These are phyloP conservation scores for Colletotrichum cordylinicola DNA, from an alignment of 2,329 filamentous ascomycete species.

Conservation along the genomic window DNA sequence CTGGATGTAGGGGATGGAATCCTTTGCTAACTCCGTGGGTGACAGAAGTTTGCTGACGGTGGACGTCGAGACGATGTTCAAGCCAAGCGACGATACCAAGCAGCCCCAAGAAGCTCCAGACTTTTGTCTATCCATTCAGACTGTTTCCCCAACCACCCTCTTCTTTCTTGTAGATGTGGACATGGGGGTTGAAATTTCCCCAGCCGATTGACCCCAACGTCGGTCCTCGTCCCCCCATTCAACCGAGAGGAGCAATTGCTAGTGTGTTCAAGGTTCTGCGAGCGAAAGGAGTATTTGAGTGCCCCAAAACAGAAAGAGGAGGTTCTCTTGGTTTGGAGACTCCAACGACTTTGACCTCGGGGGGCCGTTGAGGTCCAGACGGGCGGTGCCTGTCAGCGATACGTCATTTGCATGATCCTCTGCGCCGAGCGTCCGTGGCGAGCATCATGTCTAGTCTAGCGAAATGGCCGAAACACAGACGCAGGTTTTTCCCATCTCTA, in stretches of 20 bases:
- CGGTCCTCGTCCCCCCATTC: not conserved
- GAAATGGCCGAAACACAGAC: not conserved
- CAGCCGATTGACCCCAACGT: not conserved
- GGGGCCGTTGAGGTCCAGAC: not conserved
- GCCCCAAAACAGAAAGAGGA: not conserved
- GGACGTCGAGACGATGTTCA: not conserved
- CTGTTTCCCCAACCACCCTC: not conserved
- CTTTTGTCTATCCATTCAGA: not conserved
- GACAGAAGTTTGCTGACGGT: not conserved
- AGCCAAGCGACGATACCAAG: not conserved
- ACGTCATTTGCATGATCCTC: not conserved
- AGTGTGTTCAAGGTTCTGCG: not conserved
- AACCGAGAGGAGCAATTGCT: constrained; percentile 1
- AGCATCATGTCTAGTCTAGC: not conserved
- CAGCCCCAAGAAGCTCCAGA: not conserved
- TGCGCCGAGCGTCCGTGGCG: not conserved
- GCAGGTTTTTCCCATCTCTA: not conserved
- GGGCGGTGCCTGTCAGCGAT: not conserved
- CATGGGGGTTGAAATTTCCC: not conserved
- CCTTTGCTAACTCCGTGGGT: not conserved
- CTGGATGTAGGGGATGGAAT: not conserved
- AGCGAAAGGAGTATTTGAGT: not conserved
- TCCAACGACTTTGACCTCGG: not conserved
- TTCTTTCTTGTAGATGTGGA: not conserved
- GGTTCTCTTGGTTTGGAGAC: not conserved